Evolutionary conservation across 495 filamentous ascomycete species (phyloP).

Genomic region (Tuber umbilicatum): DNA sequence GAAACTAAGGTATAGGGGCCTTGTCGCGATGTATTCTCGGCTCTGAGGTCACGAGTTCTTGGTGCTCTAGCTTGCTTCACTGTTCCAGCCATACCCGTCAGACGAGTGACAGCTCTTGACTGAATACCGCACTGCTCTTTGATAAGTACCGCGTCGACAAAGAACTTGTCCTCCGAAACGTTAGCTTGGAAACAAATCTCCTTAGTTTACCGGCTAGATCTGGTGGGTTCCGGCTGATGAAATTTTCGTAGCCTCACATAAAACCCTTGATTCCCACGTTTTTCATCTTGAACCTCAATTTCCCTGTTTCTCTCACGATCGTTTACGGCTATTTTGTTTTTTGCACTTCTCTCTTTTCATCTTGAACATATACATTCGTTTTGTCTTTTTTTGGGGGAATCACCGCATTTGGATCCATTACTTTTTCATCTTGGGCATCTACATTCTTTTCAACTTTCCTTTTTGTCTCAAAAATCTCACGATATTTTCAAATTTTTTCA

Average conservation of each 20-base stretch:
- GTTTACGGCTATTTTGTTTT: neutral
- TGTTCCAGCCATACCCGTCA: neutral
- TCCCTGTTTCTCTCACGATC: neutral
- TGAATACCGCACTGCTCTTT: neutral
- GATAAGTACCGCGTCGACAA: neutral
- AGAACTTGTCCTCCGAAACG: neutral
- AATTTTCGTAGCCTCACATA: neutral
- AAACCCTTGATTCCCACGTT: neutral
- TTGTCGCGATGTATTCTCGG: neutral
- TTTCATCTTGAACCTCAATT: neutral
- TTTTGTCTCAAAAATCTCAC: neutral
- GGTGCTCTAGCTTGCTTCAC: neutral
- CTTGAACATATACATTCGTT: neutral
- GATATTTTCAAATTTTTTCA: neutral
- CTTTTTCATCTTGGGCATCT: neutral
- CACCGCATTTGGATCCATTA: neutral
- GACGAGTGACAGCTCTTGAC: neutral
- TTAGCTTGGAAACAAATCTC: neutral
- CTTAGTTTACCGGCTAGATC: neutral
- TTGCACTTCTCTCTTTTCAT: neutral
- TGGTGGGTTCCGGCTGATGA: neutral
- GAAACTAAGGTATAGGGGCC: neutral
- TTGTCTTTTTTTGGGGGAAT: neutral
- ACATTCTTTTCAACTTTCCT: conserved; percentile 2
- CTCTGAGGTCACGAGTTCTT: neutral